These are phyloP conservation scores for Antitrichia curtipendula DNA, from an alignment of 225 moss, liverwort and hornwort genomes.

Conservation along the genomic window DNA sequence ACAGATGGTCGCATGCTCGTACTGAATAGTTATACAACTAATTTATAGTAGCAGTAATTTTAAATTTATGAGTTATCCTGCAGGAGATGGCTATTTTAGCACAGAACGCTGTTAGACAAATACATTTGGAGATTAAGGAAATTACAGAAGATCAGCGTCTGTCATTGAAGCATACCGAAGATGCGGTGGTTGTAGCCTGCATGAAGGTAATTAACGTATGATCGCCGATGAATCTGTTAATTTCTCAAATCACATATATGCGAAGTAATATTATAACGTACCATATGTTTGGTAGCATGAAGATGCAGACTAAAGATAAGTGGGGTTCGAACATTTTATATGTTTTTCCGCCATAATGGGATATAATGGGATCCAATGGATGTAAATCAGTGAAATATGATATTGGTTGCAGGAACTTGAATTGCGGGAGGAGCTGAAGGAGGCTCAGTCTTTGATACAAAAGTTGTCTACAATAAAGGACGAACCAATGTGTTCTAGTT, in stretches of 20 bases:
- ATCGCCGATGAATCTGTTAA: not conserved
- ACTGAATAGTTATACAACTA: not conserved
- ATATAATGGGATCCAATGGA: not conserved
- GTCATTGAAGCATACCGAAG: conserved; percentile 31
- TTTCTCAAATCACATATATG: not conserved
- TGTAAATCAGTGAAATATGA: not conserved
- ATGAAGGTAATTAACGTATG: conserved; percentile 13
- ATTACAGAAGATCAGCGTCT: conserved; percentile 29
- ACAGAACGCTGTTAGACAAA: conserved; percentile 13
- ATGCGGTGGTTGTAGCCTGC: conserved; percentile 26
- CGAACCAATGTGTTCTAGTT: not conserved
- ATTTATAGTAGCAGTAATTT: not conserved
- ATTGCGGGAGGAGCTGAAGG: conserved; percentile 36
- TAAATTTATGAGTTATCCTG: not conserved
- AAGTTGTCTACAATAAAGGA: conserved; percentile 11
- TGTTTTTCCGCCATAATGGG: not conserved
- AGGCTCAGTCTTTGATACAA: conserved; percentile 37
- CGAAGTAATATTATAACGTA: not conserved
- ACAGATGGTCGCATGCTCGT: not conserved
- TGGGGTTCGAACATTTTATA: not conserved
- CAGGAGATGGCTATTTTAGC: conserved; percentile 44
- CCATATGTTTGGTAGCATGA: not conserved
- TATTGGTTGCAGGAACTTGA: conserved; percentile 28
- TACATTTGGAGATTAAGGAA: conserved; percentile 38
- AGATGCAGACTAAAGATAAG: not conserved